Percentiles rank a stretch among this genome's conserved stretches.
These are phyloP conservation scores for Austroboletus festivus DNA, from an alignment of 768 basidiomycete species.

Conservation along the genomic window DNA sequence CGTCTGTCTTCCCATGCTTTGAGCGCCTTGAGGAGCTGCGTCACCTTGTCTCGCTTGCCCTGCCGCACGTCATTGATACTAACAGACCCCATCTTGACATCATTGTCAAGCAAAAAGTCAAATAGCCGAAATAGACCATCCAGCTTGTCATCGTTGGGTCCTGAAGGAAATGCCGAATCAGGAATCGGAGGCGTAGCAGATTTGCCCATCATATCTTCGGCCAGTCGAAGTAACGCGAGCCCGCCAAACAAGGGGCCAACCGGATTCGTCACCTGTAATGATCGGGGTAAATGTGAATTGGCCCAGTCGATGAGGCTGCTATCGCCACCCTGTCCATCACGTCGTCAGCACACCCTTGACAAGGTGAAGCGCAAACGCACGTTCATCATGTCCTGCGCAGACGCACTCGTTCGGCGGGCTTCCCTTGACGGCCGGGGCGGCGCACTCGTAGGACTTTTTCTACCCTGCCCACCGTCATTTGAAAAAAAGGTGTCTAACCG, in stretches of 20 bases:
- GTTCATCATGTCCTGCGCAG: slow-evolving; percentile 23
- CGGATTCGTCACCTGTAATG: slow-evolving; percentile 52
- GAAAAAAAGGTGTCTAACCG: slow-evolving; percentile 57
- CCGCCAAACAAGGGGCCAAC: slow-evolving; percentile 54
- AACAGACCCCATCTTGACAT: slow-evolving; percentile 86
- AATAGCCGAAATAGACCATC: slow-evolving; percentile 87
- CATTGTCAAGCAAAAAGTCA: slow-evolving; percentile 90
- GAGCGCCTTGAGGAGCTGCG: slow-evolving; percentile 73
- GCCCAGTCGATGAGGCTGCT: slow-evolving; percentile 79
- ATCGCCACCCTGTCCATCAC: slow-evolving; percentile 35
- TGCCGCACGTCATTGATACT: slow-evolving; percentile 91
- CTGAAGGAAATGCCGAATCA: slow-evolving; percentile 73
- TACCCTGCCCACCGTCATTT: slow-evolving; percentile 26
- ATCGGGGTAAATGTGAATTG: slow-evolving; percentile 73
- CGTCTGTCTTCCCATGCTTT: slow-evolving; percentile 81
- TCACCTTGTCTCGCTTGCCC: slow-evolving; percentile 77
- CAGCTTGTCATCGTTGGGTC: slow-evolving; percentile 70
- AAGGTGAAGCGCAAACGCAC: slow-evolving; percentile 9
- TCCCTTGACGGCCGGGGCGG: slow-evolving; percentile 74
- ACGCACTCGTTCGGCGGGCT: slow-evolving; percentile 42
- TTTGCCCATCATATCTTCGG: slow-evolving; percentile 73
- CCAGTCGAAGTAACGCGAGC: slow-evolving; percentile 76
- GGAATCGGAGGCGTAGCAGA: slow-evolving; percentile 68
- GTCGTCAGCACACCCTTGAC: background rate
- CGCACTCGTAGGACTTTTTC: slow-evolving; percentile 23